Evolutionary conservation across 2,329 filamentous ascomycete species (phyloP), one percentile per base, ranked within the genome.

Genomic region (Penicillium sp.): DNA sequence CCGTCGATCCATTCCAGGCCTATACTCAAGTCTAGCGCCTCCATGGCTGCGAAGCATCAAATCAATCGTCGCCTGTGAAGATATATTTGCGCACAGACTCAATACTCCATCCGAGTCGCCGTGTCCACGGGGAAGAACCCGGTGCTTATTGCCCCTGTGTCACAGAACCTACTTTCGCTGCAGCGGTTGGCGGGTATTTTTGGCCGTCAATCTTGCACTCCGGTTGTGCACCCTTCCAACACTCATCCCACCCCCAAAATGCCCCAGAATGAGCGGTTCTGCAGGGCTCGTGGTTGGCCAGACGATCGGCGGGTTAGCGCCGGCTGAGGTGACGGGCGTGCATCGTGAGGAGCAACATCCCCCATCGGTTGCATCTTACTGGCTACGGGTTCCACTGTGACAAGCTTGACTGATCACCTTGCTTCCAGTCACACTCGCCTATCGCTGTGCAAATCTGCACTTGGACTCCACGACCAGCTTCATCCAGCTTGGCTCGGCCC

Each of bases 331-430:
- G 57, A 58, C 46, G 55, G 58, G 56, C 58, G 51, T 58, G 56
- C 56, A 54, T 60, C 46, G 51, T 48, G 46, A 55, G 54, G 44
- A 46, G 49, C 28, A 43, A 50, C 30, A 43, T 39, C 50, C 31
- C 28, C 20, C 44, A 2, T 39, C 33, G 45, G 16, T 27, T 41
- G 53, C 51, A 55, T 63, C 44, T 59, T 9, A 62, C 57, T 61
- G 59, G 61, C 46, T 48, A 8, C 24, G 30, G 47, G 38, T 61
- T 60, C 66, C 66, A 63, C 65, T 67, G 67, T 69, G 67, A 69
- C 62, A 65, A 66, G 61, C 60, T 63, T 58, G 64, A 55, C 58
- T 54, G 53, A 60, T 58, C 51, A 57, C 52, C 47, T 48, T 44
- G 20, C 38, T 45, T 51, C 66, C 65, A 68, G 63, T 69, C 63